phyloP scores from a whole-genome alignment of 805 yeast genomes.

The Brettanomyces nanus region DNA sequence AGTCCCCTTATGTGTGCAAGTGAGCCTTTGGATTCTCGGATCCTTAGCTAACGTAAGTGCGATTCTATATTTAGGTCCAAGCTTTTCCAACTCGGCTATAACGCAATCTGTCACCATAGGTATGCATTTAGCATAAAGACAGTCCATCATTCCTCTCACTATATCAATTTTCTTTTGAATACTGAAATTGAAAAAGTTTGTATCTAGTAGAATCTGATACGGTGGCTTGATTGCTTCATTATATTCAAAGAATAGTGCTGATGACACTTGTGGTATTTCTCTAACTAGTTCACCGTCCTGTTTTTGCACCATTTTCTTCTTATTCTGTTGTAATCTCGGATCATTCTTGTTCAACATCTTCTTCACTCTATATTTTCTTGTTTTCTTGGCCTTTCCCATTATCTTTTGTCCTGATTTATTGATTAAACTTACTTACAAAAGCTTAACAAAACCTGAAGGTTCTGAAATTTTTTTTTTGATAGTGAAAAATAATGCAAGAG shows the following conservation, averaged over 20 bases:
- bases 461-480: too few species aligned
- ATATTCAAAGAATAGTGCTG: conserved; percentile 90
- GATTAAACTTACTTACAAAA: too few species aligned
- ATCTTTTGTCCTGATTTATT: too few species aligned
- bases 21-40: conserved; percentile 80
- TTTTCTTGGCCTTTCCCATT: conserved; percentile 97
- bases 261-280: conserved; percentile 86
- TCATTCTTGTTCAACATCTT: conserved; percentile 72
- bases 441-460: too few species aligned
- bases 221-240: conserved; percentile 97
- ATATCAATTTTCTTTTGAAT: conserved; percentile 93
- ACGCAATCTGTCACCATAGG: conserved; percentile 97
- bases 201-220: conserved; percentile 90
- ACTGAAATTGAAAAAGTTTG: conserved; percentile 93
- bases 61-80: conserved; percentile 91
- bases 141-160: conserved; percentile 96
- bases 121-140: conserved; percentile 87
- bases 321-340: conserved; percentile 43
- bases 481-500: too few species aligned
- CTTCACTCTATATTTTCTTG: conserved; percentile 95
- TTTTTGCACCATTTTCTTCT: conserved; percentile 30
- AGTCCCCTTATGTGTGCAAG: conserved; percentile 90
- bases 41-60: conserved; percentile 90
- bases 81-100: conserved; percentile 92
- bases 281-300: conserved; percentile 73